These are phyloP conservation scores for Septoria petroselini DNA, from an alignment of 2,329 filamentous ascomycete genomes.

Conservation along the genomic window DNA sequence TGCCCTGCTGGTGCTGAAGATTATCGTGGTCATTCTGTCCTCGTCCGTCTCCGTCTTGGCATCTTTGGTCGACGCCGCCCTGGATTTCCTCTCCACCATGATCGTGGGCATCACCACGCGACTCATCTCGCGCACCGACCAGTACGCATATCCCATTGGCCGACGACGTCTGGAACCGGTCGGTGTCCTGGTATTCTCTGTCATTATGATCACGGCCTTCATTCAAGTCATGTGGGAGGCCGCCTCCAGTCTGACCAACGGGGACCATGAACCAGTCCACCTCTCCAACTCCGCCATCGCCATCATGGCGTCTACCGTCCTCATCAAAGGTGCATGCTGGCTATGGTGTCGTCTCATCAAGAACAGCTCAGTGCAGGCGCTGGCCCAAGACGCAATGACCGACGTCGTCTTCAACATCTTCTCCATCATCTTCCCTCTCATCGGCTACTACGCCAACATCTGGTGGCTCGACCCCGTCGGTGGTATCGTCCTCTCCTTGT, in stretches of 20 bases:
- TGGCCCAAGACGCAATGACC: constrained; percentile 65
- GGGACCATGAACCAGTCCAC: constrained; percentile 66
- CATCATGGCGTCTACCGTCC: constrained; percentile 78
- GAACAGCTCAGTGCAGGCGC: constrained; percentile 79
- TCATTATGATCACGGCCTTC: constrained; percentile 85
- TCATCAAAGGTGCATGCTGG: constrained; percentile 81
- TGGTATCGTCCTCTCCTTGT: constrained; percentile 70
- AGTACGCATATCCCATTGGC: constrained; percentile 75
- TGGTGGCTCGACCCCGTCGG: constrained; percentile 85
- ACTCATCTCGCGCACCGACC: constrained; percentile 69
- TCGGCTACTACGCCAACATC: constrained; percentile 70
- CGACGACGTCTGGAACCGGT: constrained; percentile 73
- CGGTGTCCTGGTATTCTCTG: constrained; percentile 75
- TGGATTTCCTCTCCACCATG: constrained; percentile 77
- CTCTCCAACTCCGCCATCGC: constrained; percentile 68
- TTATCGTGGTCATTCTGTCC: constrained; percentile 71
- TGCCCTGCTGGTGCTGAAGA: constrained; percentile 70
- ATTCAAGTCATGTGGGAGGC: constrained; percentile 73
- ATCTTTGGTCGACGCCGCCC: constrained; percentile 71
- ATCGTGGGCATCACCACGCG: constrained; percentile 77
- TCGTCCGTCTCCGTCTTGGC: constrained; percentile 79
- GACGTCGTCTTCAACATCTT: constrained; percentile 90
- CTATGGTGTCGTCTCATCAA: constrained; percentile 82
- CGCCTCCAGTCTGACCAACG: constrained; percentile 58
- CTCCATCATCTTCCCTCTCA: constrained; percentile 82